Conservation (phyloP, 768 basidiomycete species). For the Tephrocybe sp. region DNA sequence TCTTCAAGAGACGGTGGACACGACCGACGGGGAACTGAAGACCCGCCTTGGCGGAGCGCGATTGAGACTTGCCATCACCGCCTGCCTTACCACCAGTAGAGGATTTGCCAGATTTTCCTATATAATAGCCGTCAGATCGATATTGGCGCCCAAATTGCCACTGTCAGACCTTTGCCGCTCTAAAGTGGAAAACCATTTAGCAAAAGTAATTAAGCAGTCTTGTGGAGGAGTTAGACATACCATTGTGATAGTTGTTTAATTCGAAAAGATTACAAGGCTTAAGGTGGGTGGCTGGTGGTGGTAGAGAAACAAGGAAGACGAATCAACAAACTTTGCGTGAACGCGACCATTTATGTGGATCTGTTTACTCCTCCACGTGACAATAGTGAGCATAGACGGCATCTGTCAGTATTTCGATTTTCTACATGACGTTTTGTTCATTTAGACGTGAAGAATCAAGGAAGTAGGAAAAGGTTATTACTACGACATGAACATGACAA, state of each 20-base stretch:
- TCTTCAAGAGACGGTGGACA: constrained; percentile 87
- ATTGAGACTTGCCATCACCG: constrained; percentile 53
- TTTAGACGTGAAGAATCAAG: constrained; percentile 36
- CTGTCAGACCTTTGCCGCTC: constrained; percentile 41
- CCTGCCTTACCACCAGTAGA: constrained; percentile 70
- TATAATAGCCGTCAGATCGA: constrained; percentile 6
- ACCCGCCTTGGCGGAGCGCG: constrained; percentile 74
- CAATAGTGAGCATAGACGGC: constrained; percentile 51
- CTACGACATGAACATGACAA: constrained; percentile 76
- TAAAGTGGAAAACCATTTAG: constrained; percentile 14
- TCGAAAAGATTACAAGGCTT: constrained; percentile 18
- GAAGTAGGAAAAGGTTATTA: constrained; percentile 81
- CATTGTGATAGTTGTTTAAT: constrained; percentile 22
- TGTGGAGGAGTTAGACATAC: constrained; percentile 13
- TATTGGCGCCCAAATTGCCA: background rate
- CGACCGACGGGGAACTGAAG: constrained; percentile 92
- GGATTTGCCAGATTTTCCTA: constrained; percentile 63
- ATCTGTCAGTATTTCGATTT: constrained; percentile 41
- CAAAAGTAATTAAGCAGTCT: background rate
- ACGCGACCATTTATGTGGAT: constrained; percentile 44
- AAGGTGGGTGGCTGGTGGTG: constrained; percentile 31
- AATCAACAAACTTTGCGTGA: constrained; percentile 29
- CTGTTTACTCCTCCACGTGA: constrained; percentile 35
- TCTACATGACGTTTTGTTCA: background rate
- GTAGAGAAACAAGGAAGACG: constrained; percentile 32